Evolutionary conservation across 306 rosid species (phyloP), one percentile per base, ranked within the genome.

Genomic region (Alnus glutinosa): DNA sequence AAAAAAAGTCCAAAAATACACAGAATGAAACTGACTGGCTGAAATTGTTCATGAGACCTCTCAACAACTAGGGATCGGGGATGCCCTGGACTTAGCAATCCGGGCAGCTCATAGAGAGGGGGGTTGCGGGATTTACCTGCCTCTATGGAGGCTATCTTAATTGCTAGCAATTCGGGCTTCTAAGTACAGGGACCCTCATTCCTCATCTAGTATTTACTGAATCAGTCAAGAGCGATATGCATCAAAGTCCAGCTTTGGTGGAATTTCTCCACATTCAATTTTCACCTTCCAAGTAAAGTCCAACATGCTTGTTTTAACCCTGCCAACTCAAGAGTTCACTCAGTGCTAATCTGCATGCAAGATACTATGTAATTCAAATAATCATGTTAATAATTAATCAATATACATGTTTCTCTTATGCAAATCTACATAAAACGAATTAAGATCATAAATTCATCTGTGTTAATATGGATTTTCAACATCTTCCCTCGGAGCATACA

Each of bases 351-450:
- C 50, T 16, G 32, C 34, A 68, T 39, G 72, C 72, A 42, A 64
- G n/a, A 36, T 12, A 64, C 71, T 64, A 64, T 36, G 47, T 14
- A 8, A 64, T 7, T 55, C 47, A 37, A 68, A 68, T 18, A 42
- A 42, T 39, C 52, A 39, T 28, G 13, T 28, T 59, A 52, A 10
- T 42, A 30, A 50, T 42, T 5, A 19, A 55, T 44, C 19, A 15
- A 55, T 67, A 49, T 80, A 80, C 79, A 80, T 28, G 13, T 23
- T 28, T 55, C 79, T 46, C 61, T 44, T 47, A 68, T 4, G 72
- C 14, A 68, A 42, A n/a, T 42, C 72, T 68, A 42, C 51, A 42
- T 16, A 68, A 69, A 36, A 3, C 8, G 13, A 34, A 23, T 23
- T 23, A 23, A 30, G 37, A 66, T 32, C 55, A 54, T 6, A 72